These are phyloP conservation scores for Candida stauntonica DNA, from an alignment of 805 yeast genomes.

Conservation along the genomic window DNA sequence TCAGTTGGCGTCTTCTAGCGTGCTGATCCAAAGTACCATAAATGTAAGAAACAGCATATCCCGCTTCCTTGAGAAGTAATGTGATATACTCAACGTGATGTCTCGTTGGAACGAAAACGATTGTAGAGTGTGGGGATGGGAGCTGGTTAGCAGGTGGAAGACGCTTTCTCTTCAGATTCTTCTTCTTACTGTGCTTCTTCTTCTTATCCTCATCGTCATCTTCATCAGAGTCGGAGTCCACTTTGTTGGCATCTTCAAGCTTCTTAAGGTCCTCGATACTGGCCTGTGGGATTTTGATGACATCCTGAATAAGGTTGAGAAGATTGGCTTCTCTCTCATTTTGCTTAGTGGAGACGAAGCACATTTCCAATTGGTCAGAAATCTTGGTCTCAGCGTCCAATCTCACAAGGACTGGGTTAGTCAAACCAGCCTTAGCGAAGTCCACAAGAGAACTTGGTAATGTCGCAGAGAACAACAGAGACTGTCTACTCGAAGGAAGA, in stretches of 20 bases:
- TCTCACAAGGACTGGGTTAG: slow-evolving; percentile 88
- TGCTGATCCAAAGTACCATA: slow-evolving; percentile 94
- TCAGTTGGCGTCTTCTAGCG: slow-evolving; percentile 86
- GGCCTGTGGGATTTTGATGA: slow-evolving; percentile 80
- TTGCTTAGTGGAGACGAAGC: slow-evolving; percentile 73
- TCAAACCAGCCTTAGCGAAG: slow-evolving; percentile 94
- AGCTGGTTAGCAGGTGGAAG: slow-evolving; percentile 77
- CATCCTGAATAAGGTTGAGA: slow-evolving; percentile 70
- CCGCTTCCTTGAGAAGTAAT: slow-evolving; percentile 63
- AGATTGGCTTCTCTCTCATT: slow-evolving; percentile 89
- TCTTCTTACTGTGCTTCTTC: slow-evolving; percentile 27
- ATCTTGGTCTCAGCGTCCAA: slow-evolving; percentile 90
- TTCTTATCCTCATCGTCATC: slow-evolving; percentile 43
- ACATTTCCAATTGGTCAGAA: slow-evolving; percentile 87
- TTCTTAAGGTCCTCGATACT: slow-evolving; percentile 61
- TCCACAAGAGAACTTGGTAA: slow-evolving; percentile 89
- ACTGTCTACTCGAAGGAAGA: slow-evolving; percentile 79
- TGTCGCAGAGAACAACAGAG: slow-evolving; percentile 90
- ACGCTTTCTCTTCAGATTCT: slow-evolving; percentile 45
- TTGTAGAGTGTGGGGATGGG: slow-evolving; percentile 84
- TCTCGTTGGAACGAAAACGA: slow-evolving; percentile 92
- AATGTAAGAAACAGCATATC: slow-evolving; percentile 83
- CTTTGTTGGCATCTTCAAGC: slow-evolving; percentile 39
- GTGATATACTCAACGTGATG: slow-evolving; percentile 95
- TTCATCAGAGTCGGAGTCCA: slow-evolving; percentile 46